These are phyloP conservation scores for Mollisia scopiformis DNA, from an alignment of 2,329 filamentous ascomycete genomes.

Conservation along the genomic window DNA sequence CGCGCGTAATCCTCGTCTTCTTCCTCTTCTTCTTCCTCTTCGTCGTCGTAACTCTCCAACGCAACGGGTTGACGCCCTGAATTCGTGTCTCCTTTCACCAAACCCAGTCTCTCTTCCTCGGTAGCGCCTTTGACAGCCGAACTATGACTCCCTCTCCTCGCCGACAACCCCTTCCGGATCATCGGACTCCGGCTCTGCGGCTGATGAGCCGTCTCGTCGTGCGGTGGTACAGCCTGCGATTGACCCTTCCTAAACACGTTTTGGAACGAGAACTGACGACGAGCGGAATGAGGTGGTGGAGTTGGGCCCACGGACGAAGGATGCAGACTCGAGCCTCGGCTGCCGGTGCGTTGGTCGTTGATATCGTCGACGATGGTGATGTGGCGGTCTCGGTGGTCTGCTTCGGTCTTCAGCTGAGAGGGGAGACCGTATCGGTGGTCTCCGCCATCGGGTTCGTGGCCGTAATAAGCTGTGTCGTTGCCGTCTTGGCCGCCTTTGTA, in stretches of 20 bases:
- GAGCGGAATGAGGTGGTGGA: slow-evolving; percentile 64
- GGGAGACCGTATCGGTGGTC: slow-evolving; percentile 54
- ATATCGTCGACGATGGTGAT: slow-evolving; percentile 49
- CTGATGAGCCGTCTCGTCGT: slow-evolving; percentile 14
- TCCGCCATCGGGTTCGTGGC: slow-evolving; percentile 26
- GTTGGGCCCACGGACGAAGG: slow-evolving; percentile 48
- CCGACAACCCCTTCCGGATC: slow-evolving; percentile 39
- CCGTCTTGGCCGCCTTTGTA: slow-evolving; percentile 45
- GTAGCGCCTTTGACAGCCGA: slow-evolving; percentile 57
- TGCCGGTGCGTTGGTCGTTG: slow-evolving; percentile 16
- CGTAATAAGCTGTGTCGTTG: slow-evolving; percentile 47
- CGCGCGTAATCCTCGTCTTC: slow-evolving; percentile 19
- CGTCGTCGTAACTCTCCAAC: slow-evolving; percentile 24
- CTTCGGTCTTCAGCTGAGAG: slow-evolving; percentile 47
- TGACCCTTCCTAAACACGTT: slow-evolving; percentile 64
- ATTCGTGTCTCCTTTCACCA: slow-evolving; percentile 74
- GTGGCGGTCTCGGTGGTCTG: slow-evolving; percentile 43
- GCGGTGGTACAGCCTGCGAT: slow-evolving; percentile 2
- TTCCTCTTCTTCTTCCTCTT: slow-evolving; percentile 31
- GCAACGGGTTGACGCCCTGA: slow-evolving; percentile 16
- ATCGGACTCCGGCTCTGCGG: slow-evolving; percentile 39
- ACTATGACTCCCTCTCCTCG: slow-evolving; percentile 42
- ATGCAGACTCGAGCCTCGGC: slow-evolving; percentile 26
- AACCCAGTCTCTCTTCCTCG: slow-evolving; percentile 80
- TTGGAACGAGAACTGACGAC: slow-evolving; percentile 89